Evolutionary conservation across 108 stramenopile genomes (phyloP), one percentile per base, ranked within the genome.

Genomic region (Cyclotella kingstonii): DNA sequence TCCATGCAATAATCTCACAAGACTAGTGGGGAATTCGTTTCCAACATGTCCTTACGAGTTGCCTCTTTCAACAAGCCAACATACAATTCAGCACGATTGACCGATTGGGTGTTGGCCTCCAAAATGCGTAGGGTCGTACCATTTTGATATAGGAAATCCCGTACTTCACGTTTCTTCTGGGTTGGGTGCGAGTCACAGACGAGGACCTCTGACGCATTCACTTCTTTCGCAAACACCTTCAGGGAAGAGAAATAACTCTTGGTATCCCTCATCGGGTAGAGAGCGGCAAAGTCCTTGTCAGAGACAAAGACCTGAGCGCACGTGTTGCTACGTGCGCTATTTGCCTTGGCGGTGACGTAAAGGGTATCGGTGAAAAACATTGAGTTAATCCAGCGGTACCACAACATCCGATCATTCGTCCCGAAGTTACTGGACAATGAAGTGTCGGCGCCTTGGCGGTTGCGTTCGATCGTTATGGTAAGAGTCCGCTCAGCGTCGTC

Each of bases 1-100:
- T 82, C 81, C 1, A 60, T 18, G 27, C 77, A 78, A 55, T 74
- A 78, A 47, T 77, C 69, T 76, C 81, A 81, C 1, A 78, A 43
- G n/a, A 57, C 11, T 23, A 63, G n/a, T 5, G 52, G 76, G 10
- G 55, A 58, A 21, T 75, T 2, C 8, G 52, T 45, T 6, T 56
- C 61, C 6, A 30, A n/a, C 66, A 81, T 60, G 40, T 73, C 76
- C 11, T 70, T 63, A 4, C 68, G 54, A 7, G 60, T 68, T 0
- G 69, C 75, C 19, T 60, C 50, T 33, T 77, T 73, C 18, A 77
- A 2, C 15, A 81, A n/a, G 1, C 80, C 76, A 25, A 77, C 54
- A 33, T 68, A 81, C 0, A 60, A 47, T 33, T 81, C 70, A 8
- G 70, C 70, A 23, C 47, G 27, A 42, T 81, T 63, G 21, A 54